Conservation (phyloP, 2,329 filamentous ascomycete species). For the Aspergillus sp. region DNA sequence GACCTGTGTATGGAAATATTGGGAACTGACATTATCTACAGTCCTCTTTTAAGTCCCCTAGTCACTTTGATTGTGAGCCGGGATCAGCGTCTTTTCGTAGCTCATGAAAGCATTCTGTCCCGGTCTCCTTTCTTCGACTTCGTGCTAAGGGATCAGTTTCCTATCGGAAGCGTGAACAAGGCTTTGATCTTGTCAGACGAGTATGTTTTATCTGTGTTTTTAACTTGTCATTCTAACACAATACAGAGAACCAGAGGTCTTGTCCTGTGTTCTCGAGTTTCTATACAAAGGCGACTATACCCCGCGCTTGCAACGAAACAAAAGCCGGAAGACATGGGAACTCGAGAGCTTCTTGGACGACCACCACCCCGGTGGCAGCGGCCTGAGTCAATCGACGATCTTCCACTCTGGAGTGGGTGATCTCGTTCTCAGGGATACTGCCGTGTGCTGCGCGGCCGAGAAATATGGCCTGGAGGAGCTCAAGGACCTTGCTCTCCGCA, state of each 20-base stretch:
- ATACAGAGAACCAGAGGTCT: conserved; percentile 79
- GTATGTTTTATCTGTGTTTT: conserved; percentile 20
- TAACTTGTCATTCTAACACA: too few species aligned
- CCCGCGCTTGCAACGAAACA: conserved; percentile 83
- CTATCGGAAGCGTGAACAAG: conserved; percentile 69
- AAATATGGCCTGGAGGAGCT: conserved; percentile 89
- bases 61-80: conserved; percentile 80
- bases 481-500: conserved; percentile 85
- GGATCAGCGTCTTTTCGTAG: conserved; percentile 88
- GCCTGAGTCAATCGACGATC: conserved; percentile 71
- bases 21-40: conserved; percentile 18
- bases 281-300: conserved; percentile 97
- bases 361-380: conserved; percentile 57
- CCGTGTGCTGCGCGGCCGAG: conserved; percentile 90
- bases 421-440: conserved; percentile 84
- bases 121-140: conserved; percentile 81
- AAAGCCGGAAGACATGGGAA: conserved; percentile 82
- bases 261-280: conserved; percentile 92
- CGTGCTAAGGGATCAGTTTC: conserved; percentile 69
- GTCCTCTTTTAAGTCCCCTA: conserved; percentile 67
- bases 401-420: conserved; percentile 72
- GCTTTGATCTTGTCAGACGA: conserved; percentile 73
- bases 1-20: not conserved
- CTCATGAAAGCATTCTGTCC: conserved; percentile 87
- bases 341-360: conserved; percentile 70